Conservation (phyloP, 148 eudicot genomes). For the Agrostemma githago region DNA sequence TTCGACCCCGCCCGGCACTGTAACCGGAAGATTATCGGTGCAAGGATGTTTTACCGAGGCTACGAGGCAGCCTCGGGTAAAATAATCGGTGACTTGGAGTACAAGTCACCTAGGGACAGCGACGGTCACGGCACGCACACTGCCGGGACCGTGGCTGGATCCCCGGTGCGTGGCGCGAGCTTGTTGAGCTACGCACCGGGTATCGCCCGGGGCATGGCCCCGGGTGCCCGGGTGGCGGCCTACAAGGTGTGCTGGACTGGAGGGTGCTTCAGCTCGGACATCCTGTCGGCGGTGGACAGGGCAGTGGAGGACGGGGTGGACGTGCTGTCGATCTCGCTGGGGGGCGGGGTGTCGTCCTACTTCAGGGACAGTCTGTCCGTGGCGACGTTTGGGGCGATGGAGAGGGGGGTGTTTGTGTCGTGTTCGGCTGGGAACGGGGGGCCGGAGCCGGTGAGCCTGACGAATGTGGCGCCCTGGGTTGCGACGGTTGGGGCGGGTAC, state of each 20-base stretch:
- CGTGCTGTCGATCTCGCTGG: slow-evolving; percentile 77
- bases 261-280: slow-evolving; percentile 95
- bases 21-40: slow-evolving; percentile 68
- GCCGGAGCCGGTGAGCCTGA: slow-evolving; percentile 72
- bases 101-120: slow-evolving; percentile 73
- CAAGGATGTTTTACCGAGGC: slow-evolving; percentile 63
- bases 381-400: slow-evolving; percentile 87
- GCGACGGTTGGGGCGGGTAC: slow-evolving; percentile 91
- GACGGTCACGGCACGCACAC: slow-evolving; percentile 96
- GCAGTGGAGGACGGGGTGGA: slow-evolving; percentile 83
- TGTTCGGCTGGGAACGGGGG: slow-evolving; percentile 94
- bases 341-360: slow-evolving; percentile 86
- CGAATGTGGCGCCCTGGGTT: slow-evolving; percentile 93
- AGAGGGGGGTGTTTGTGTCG: slow-evolving; percentile 73
- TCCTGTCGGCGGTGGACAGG: slow-evolving; percentile 70
- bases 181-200: slow-evolving; percentile 76
- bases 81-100: slow-evolving; percentile 58
- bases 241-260: slow-evolving; percentile 96
- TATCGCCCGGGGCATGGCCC: slow-evolving; percentile 83
- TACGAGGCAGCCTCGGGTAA: slow-evolving; percentile 79
- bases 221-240: slow-evolving; percentile 68
- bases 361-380: slow-evolving; percentile 66
- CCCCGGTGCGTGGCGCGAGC: slow-evolving; percentile 66
- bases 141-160: slow-evolving; percentile 78
- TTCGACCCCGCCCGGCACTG: slow-evolving; percentile 50